phyloP scores from a whole-genome alignment of 257 asterid species.

The Solanum sejunctum region DNA sequence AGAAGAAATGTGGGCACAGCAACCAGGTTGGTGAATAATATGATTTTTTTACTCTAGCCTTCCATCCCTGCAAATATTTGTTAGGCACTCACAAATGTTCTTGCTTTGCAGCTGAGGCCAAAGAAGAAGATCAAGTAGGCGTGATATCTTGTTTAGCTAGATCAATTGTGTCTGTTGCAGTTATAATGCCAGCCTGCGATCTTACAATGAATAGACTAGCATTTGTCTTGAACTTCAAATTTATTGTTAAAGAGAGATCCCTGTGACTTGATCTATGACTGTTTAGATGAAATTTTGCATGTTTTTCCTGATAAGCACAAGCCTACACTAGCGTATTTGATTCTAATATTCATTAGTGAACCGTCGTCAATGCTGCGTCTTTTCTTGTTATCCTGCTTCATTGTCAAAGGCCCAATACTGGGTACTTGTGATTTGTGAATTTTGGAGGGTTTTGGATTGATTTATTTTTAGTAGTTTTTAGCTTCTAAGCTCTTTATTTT shows the following conservation, averaged over 20 bases:
- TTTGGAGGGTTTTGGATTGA: neutral
- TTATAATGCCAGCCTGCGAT: neutral
- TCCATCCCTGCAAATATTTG: neutral
- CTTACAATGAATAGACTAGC: neutral
- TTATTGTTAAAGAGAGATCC: neutral
- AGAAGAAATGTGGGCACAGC: constrained; percentile 63
- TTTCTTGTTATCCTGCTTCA: neutral
- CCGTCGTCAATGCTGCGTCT: neutral
- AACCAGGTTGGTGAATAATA: constrained; percentile 24
- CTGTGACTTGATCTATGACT: neutral
- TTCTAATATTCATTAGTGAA: neutral
- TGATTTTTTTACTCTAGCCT: no score
- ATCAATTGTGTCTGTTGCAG: neutral
- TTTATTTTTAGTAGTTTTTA: no score
- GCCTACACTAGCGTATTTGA: neutral
- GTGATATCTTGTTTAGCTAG: neutral
- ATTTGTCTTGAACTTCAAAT: neutral
- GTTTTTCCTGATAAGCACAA: neutral
- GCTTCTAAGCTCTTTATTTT: no score
- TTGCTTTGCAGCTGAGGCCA: constrained; percentile 47
- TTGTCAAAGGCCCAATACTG: neutral
- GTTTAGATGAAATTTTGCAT: neutral
- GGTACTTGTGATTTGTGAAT: neutral
- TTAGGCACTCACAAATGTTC: neutral
- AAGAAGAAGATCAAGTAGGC: constrained; percentile 68